These are phyloP conservation scores for Pichia membranifaciens DNA, from an alignment of 805 yeast species.

Conservation along the genomic window DNA sequence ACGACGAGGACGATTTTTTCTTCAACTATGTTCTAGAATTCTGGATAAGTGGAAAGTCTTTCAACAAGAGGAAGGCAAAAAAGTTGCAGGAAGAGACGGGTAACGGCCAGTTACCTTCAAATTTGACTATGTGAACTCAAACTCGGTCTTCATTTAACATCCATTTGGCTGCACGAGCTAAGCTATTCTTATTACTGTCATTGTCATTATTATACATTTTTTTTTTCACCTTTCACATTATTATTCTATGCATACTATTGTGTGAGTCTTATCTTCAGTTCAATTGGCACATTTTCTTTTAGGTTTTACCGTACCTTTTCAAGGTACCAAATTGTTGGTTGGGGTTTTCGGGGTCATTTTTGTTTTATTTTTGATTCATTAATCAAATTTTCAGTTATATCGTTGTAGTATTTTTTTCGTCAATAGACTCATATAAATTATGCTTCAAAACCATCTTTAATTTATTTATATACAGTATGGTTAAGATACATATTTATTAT, in stretches of 20 bases:
- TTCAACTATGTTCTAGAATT: constrained; percentile 30
- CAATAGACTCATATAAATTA: not conserved
- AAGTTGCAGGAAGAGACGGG: constrained; percentile 17
- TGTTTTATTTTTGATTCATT: too few relatives aligned
- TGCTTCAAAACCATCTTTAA: too few relatives aligned
- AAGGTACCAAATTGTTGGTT: too few relatives aligned
- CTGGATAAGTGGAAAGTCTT: constrained; percentile 30
- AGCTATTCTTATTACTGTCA: too few relatives aligned
- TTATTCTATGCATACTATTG: not conserved
- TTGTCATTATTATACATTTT: too few relatives aligned
- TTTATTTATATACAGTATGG: too few relatives aligned
- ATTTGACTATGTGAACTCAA: constrained; percentile 8
- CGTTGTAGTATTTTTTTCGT: not conserved
- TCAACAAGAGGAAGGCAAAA: constrained; percentile 24
- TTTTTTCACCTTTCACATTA: not conserved
- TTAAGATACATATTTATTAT: too few relatives aligned
- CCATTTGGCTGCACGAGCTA: too few relatives aligned
- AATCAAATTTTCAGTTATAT: too few relatives aligned
- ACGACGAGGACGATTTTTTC: constrained; percentile 30
- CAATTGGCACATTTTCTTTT: not conserved
- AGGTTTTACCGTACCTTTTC: too few relatives aligned
- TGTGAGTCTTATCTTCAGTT: not conserved
- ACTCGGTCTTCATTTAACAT: too few relatives aligned
- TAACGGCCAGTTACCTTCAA: constrained; percentile 11
- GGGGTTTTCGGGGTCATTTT: too few relatives aligned